Conservation (phyloP, 1,284 basidiomycete species). For the Tausonia pullulans region DNA sequence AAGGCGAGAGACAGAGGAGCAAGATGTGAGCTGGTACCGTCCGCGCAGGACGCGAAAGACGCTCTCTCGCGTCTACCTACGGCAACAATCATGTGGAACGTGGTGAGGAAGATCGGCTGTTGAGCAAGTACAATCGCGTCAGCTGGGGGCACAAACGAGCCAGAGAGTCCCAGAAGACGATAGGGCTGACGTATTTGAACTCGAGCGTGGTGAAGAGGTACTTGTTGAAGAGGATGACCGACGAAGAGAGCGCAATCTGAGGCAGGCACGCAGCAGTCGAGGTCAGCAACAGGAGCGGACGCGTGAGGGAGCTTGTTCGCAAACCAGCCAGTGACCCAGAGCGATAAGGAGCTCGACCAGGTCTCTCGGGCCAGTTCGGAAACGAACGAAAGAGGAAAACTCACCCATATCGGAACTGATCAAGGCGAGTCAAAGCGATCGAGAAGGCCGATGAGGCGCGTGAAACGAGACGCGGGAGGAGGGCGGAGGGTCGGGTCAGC, state of each 20-base stretch:
- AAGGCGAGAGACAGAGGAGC: neutral
- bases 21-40: neutral
- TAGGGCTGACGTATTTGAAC: conserved; percentile 48
- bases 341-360: neutral
- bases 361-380: neutral
- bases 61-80: conserved; percentile 37
- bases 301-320: neutral
- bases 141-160: conserved; percentile 10
- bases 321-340: no score
- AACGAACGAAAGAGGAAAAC: neutral
- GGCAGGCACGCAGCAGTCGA: conserved; percentile 60
- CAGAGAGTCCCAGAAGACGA: neutral
- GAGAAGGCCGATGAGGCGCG: neutral
- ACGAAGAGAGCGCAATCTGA: conserved; percentile 81
- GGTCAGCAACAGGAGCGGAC: neutral
- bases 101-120: conserved; percentile 70
- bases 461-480: neutral
- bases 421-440: neutral
- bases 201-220: conserved; percentile 71
- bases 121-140: neutral
- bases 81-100: conserved; percentile 74
- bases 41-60: no score
- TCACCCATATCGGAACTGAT: conserved; percentile 16
- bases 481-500: neutral
- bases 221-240: conserved; percentile 96